phyloP scores from a whole-genome alignment of 352 stramenopile genomes.

The Pythium apleroticum region DNA sequence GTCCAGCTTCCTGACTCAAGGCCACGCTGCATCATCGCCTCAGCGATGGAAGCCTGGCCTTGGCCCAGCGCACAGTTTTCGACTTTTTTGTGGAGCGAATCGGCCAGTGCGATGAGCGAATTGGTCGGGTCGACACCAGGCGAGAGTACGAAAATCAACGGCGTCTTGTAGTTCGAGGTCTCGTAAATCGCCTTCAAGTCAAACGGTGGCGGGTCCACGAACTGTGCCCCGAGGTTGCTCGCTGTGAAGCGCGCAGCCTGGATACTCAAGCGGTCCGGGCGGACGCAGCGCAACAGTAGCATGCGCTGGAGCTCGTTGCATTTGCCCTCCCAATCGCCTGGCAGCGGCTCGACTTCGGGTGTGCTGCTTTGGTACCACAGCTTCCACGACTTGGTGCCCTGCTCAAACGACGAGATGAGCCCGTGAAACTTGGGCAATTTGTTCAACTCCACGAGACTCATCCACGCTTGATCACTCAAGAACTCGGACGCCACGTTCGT shows the following conservation, averaged over 20 bases:
- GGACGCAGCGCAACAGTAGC: slow-evolving; percentile 92
- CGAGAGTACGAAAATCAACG: slow-evolving; percentile 95
- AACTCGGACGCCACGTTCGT: slow-evolving; percentile 88
- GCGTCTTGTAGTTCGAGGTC: slow-evolving; percentile 85
- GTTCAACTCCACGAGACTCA: slow-evolving; percentile 92
- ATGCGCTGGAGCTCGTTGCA: slow-evolving; percentile 93
- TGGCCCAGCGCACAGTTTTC: slow-evolving; percentile 94
- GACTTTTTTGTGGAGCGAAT: slow-evolving; percentile 80
- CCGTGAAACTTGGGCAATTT: slow-evolving; percentile 88
- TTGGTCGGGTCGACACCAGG: slow-evolving; percentile 95
- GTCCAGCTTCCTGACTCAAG: slow-evolving; percentile 91
- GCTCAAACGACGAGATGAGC: slow-evolving; percentile 90
- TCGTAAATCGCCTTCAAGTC: slow-evolving; percentile 91
- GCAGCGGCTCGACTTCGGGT: slow-evolving; percentile 90
- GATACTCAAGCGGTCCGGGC: slow-evolving; percentile 91
- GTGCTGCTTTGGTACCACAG: slow-evolving; percentile 81
- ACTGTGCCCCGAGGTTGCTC: slow-evolving; percentile 89
- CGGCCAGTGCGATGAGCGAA: slow-evolving; percentile 86
- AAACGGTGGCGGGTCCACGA: slow-evolving; percentile 93
- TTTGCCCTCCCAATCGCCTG: slow-evolving; percentile 92
- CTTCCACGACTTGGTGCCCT: slow-evolving; percentile 79
- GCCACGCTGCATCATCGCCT: slow-evolving; percentile 87
- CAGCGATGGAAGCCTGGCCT: slow-evolving; percentile 91
- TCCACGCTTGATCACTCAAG: slow-evolving; percentile 82
- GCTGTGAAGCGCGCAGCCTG: slow-evolving; percentile 91